Evolutionary conservation across 2,329 filamentous ascomycete species (phyloP), one percentile per base, ranked within the genome.

Genomic region (Dactylellina leptospora): DNA sequence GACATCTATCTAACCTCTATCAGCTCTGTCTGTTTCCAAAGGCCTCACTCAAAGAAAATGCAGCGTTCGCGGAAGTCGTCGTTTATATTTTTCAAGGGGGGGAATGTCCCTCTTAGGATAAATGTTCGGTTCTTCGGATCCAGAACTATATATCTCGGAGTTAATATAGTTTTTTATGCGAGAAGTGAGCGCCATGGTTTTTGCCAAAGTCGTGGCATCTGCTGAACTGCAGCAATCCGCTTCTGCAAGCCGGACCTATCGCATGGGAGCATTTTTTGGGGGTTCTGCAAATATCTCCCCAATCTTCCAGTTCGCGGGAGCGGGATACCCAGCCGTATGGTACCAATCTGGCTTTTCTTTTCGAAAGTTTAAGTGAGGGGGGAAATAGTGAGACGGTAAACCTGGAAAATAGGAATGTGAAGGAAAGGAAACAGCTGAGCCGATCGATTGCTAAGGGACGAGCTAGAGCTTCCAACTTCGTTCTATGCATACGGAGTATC

Each of bases 241-340:
- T 53, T 53, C 48, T 53, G 48, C 48, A 38, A 53, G 48, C 48
- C 48, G 10, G 18, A 23, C 48, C 48, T 53, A 53, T 53, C 28
- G 23, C 13, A 30, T 13, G 13, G 13, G 25, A 53, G 48, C 47
- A 16, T 23, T 27, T n/a, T 27, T 33, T 50, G 36, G 11, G 40
- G n/a, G 4, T 8, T 45, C 22, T 45, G 16, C 40, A 45, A 50
- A 20, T 27, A 8, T 44, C 16, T 44, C 40, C 20, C 27, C 47
- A 28, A 13, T 11, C 27, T 30, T 23, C 61, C 61, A 66, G 53
- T 45, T 66, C 61, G 61, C 61, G 61, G 61, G 61, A 66, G 53
- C 61, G 51, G 61, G 61, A 66, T 53, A 66, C 61, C 53, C 53
- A 66, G 61, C 61, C 61, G 61, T 66, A 51, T 66, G 61, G 61